These are phyloP conservation scores for Sugiyamaella marilandica DNA, from an alignment of 805 yeast genomes.

Conservation along the genomic window DNA sequence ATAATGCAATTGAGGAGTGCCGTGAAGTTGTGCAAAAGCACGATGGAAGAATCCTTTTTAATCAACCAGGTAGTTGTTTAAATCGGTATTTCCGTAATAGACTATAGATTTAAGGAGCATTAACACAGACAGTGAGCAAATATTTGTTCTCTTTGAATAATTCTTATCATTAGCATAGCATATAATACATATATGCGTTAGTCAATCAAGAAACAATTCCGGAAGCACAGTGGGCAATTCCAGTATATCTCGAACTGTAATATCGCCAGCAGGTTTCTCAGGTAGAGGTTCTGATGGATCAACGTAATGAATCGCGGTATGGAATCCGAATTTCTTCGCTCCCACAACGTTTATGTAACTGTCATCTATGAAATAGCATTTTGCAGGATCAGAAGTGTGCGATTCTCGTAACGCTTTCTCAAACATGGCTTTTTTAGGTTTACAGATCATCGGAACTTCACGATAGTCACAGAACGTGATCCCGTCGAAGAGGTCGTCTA, in stretches of 20 bases:
- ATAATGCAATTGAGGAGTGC: not conserved
- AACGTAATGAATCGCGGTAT: conserved; percentile 63
- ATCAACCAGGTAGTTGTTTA: not conserved
- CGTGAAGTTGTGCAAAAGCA: not conserved
- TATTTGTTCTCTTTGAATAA: not conserved
- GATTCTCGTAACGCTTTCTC: conserved; percentile 54
- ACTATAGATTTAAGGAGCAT: not conserved
- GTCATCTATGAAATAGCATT: conserved; percentile 83
- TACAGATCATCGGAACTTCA: conserved; percentile 63
- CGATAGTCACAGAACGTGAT: conserved; percentile 85
- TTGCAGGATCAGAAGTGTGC: conserved; percentile 43
- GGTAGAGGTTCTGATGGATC: conserved; percentile 59
- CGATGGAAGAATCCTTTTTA: not conserved
- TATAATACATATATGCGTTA: not conserved
- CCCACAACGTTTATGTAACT: conserved; percentile 73
- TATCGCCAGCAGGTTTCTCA: conserved; percentile 36
- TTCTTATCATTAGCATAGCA: not conserved
- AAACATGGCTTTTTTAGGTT: conserved; percentile 77
- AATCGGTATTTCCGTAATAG: not conserved
- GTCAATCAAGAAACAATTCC: conserved; percentile 40
- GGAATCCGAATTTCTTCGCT: conserved; percentile 69
- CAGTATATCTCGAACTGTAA: conserved; percentile 52
- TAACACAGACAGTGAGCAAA: not conserved
- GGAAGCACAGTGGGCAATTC: conserved; percentile 51
- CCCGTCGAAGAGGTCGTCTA: conserved; percentile 94